phyloP scores from a whole-genome alignment of 129 eudicot species.

The Centaurea solstitialis region DNA sequence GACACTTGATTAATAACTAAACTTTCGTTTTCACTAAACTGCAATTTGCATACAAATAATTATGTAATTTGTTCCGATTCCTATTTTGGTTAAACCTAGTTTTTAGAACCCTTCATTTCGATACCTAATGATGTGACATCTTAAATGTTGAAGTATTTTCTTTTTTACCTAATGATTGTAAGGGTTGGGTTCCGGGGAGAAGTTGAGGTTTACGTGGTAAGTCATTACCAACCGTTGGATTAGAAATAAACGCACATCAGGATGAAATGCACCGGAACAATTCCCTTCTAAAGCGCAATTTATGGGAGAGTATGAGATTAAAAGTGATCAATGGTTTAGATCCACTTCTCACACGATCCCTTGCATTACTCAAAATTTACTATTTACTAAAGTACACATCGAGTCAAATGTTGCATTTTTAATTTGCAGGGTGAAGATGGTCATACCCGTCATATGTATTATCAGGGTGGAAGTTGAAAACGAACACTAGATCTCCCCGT shows the following conservation, averaged over 20 bases:
- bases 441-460: constrained; percentile 87
- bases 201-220: too few relatives aligned
- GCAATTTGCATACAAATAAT: background rate
- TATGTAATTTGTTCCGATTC: background rate
- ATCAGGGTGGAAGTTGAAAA: constrained; percentile 86
- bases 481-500: constrained; percentile 92
- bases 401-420: constrained; percentile 5
- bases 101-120: background rate
- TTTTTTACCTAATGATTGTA: too few relatives aligned
- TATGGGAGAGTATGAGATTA: too few relatives aligned
- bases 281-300: too few relatives aligned
- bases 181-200: too few relatives aligned
- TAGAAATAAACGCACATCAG: too few relatives aligned
- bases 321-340: too few relatives aligned
- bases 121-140: background rate
- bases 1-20: constrained; percentile 1
- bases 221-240: too few relatives aligned
- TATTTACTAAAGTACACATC: background rate
- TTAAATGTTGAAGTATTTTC: background rate
- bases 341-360: too few relatives aligned
- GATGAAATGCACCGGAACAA: too few relatives aligned
- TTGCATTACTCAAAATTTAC: background rate
- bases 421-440: background rate
- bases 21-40: background rate
- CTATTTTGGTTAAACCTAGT: background rate